Base-by-base conservation (phyloP, 352 stramenopile genomes). In the Blastocystis sp. region DNA sequence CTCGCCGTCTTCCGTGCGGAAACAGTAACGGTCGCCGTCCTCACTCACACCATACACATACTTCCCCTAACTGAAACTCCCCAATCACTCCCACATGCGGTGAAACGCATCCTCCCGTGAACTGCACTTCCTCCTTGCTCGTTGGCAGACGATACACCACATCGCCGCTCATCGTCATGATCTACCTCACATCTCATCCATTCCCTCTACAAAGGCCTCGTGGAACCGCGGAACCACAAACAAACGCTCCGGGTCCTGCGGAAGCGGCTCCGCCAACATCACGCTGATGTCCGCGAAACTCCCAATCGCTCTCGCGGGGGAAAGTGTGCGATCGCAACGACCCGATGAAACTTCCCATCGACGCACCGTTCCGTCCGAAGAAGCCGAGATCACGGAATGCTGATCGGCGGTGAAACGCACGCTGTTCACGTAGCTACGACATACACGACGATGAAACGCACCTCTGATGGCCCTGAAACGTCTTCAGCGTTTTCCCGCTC, bases 301-400 rank as follows among this genome's bases (percentile, higher is more conserved):
- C 49, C 21, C 29, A n/a, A 27, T 29, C 2, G 36, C 38, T 21
- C 34, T 67, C 14, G 49, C 91, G 2, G 92, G 90, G 18, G 88
- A 87, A 69, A 95, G 90, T 59, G 91, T 95, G 27, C 87, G 81
- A 14, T 96, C 29, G 46, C 91, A 93, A 87, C 94, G 91, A 1
- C 90, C 89, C n/a, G 91, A 93, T 56, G 93, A 93, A 46, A 87
- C 79, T 87, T 93, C 91, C 93, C 93, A 97, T 29, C 94, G 81
- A 63, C 94, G 94, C 29, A 97, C 87, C 2, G 90, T 96, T 57
- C 93, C 94, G 88, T 97, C 94, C 44, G 91, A 93, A 8, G 92
- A 94, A 21, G 89, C 90, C 0, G 93, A 96, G 1, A 97, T 88
- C 36, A 81, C 54, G 40, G 72, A 38, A 24, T 71, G 29, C 27